A percentile compares a stretch with the other conserved stretches of the same genome.
Evolutionary conservation across 495 filamentous ascomycete species (phyloP).

Genomic region (Penicillium ucsense): DNA sequence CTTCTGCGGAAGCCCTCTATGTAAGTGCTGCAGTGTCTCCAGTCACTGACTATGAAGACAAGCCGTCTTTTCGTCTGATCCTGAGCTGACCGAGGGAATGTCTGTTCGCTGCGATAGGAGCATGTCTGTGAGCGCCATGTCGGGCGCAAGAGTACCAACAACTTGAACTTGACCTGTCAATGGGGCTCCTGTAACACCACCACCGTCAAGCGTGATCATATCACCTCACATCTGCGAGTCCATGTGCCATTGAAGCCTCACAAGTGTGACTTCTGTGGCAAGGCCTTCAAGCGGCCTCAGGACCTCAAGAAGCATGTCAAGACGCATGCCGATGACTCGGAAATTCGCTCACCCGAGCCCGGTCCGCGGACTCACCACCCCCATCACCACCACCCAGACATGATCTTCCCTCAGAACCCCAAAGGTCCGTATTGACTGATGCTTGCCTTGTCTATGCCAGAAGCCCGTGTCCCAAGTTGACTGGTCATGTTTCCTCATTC

Average conservation of each 20-base stretch:
- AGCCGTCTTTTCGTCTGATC: too few species aligned
- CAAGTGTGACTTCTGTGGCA: conserved; percentile 96
- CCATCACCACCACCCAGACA: conserved; percentile 30
- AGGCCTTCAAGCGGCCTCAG: conserved; percentile 98
- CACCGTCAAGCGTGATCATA: conserved; percentile 98
- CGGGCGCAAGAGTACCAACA: conserved; percentile 97
- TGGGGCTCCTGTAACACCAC: conserved; percentile 95
- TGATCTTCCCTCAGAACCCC: conserved; percentile 44
- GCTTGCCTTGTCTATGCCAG: too few species aligned
- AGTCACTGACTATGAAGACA: too few species aligned
- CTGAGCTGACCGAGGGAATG: too few species aligned
- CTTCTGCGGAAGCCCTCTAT: conserved; percentile 76
- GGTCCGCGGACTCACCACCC: conserved; percentile 25
- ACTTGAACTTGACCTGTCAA: conserved; percentile 92
- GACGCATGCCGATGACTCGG: conserved; percentile 98
- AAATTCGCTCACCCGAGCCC: conserved; percentile 66
- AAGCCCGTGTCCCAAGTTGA: too few species aligned
- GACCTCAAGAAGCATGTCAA: conserved; percentile 99
- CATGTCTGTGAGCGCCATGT: conserved; percentile 98
- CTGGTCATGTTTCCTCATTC: background rate
- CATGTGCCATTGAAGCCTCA: conserved; percentile 97
- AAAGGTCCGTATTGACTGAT: conserved; percentile 18
- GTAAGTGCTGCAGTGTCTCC: conserved; percentile 45
- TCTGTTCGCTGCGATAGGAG: conserved; percentile 46
- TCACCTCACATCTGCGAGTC: conserved; percentile 97